Conservation (phyloP, 2,329 filamentous ascomycete species). For the Lasiodiplodia hormozganensis region DNA sequence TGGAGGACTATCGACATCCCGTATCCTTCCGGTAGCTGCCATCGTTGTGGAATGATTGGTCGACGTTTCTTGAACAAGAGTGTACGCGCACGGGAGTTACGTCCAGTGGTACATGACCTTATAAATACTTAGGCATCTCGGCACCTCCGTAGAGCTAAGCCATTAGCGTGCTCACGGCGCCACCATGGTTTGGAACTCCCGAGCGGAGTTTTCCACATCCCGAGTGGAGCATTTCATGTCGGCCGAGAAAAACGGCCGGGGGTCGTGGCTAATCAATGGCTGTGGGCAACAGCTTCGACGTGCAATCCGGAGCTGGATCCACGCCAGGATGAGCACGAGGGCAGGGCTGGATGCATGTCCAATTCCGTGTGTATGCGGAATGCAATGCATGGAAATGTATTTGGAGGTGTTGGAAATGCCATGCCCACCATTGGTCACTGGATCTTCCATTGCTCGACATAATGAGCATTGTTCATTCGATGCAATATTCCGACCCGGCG, state of each 20-base stretch:
- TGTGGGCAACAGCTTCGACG: background rate
- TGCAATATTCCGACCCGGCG: background rate
- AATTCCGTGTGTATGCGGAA: background rate
- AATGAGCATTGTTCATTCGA: background rate
- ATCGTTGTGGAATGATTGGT: background rate
- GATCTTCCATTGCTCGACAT: background rate
- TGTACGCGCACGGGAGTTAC: background rate
- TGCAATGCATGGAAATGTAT: background rate
- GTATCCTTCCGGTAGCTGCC: background rate
- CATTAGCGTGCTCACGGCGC: background rate
- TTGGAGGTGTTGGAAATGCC: background rate
- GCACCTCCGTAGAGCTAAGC: slow-evolving; percentile 13
- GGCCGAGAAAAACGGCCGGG: background rate
- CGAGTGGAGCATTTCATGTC: background rate
- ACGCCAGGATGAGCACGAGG: background rate
- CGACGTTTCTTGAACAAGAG: background rate
- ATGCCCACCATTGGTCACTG: background rate
- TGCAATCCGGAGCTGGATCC: background rate
- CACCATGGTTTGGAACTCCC: background rate
- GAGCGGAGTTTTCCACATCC: background rate
- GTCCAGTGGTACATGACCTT: too few species aligned
- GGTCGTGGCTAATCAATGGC: background rate
- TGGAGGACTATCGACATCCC: slow-evolving; percentile 5
- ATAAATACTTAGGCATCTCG: background rate
- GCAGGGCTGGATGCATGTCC: background rate